phyloP scores from a whole-genome alignment of 2,329 filamentous ascomycete species.

The Thyridium curvatum region DNA sequence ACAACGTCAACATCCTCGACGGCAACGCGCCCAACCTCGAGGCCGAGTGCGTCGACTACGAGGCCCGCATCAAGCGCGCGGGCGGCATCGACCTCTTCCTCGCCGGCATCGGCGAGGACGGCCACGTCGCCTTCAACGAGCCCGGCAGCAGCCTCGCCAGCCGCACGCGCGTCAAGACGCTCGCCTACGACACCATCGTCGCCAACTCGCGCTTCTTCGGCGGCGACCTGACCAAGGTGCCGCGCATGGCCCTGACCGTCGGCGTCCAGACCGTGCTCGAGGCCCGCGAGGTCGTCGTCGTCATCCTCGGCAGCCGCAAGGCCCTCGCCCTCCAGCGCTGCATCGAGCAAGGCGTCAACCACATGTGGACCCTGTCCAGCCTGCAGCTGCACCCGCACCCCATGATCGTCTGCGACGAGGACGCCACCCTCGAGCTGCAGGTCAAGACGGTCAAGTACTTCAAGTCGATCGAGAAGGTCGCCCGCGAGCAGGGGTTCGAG shows the following conservation, averaged over 20 bases:
- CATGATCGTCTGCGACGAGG: conserved; percentile 70
- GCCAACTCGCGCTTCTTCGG: conserved; percentile 71
- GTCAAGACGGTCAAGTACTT: conserved; percentile 63
- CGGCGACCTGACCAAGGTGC: conserved; percentile 58
- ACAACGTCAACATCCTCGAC: conserved; percentile 66
- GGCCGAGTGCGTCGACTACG: conserved; percentile 66
- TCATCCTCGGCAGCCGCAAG: conserved; percentile 69
- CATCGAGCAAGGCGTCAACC: conserved; percentile 68
- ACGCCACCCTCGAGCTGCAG: conserved; percentile 57
- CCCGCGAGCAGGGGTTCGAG: conserved; percentile 36
- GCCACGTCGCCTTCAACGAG: conserved; percentile 79
- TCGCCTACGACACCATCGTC: conserved; percentile 71
- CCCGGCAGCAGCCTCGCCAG: conserved; percentile 66
- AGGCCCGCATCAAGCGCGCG: conserved; percentile 59
- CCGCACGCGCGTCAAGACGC: conserved; percentile 68
- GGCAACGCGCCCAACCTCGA: conserved; percentile 65
- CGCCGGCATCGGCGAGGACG: conserved; percentile 70
- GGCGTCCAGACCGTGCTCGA: conserved; percentile 50
- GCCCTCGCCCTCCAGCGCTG: conserved; percentile 65
- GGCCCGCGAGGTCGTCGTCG: conserved; percentile 66
- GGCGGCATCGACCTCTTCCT: conserved; percentile 75
- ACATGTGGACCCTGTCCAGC: conserved; percentile 74
- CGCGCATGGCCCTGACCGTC: conserved; percentile 66
- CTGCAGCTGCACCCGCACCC: conserved; percentile 68
- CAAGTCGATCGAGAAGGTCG: conserved; percentile 53